phyloP scores from a whole-genome alignment of 176 grass and related monocot genomes.

The Raddia distichophylla region DNA sequence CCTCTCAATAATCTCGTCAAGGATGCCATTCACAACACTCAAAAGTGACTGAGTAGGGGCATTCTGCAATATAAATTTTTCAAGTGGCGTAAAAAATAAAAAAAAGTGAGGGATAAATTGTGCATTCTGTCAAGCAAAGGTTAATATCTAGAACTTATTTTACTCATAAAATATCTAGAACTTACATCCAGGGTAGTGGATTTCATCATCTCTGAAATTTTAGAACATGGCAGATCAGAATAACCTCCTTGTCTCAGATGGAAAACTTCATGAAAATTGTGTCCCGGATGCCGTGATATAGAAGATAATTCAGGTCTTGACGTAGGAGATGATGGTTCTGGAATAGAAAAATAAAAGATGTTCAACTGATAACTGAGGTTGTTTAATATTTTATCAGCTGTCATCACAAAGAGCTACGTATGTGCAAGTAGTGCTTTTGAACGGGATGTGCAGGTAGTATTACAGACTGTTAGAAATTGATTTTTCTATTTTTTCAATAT shows the following conservation, averaged over 20 bases:
- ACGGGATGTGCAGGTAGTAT: not conserved
- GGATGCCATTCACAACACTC: conserved; percentile 64
- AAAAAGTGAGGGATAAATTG: not conserved
- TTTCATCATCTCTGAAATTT: conserved; percentile 78
- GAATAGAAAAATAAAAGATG: conserved; percentile 27
- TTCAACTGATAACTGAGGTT: conserved; percentile 1
- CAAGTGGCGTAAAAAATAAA: not conserved
- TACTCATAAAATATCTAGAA: not conserved
- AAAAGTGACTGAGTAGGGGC: conserved; percentile 80
- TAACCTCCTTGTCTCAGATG: conserved; percentile 60
- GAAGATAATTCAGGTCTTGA: conserved; percentile 45
- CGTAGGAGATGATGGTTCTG: conserved; percentile 48
- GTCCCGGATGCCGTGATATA: conserved; percentile 52
- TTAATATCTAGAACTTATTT: conserved; percentile 39
- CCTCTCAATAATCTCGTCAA: conserved; percentile 74
- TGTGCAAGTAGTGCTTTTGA: not conserved
- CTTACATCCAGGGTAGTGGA: conserved; percentile 75
- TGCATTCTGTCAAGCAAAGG: not conserved
- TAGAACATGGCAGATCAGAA: conserved; percentile 65
- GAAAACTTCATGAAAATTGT: conserved; percentile 77
- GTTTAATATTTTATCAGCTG: conserved; percentile 18
- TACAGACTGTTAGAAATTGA: not conserved
- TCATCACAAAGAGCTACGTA: not conserved
- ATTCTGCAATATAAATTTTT: conserved; percentile 51
- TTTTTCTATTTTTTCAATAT: conserved; percentile 13